Base-by-base conservation (phyloP, 2,329 filamentous ascomycete genomes). In the Monascus ruber region DNA sequence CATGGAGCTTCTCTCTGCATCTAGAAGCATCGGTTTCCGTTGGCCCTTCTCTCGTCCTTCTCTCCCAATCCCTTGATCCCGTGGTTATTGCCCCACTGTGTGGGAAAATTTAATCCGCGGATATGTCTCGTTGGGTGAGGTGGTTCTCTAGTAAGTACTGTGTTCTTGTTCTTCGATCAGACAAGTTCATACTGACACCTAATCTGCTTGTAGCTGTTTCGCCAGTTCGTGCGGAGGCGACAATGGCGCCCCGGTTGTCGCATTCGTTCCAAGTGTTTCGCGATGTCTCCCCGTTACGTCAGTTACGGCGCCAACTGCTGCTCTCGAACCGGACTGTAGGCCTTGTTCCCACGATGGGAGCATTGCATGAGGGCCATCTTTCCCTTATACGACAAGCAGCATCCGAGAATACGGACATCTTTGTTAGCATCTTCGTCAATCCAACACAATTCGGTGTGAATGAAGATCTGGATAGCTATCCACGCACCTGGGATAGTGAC, bases 291-390 rank as follows among this genome's bases (percentile, higher is more conserved):
- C 70, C 77, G 7, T 69, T 94, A 37, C 83, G 85, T 31, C 63
- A 72, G 51, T 83, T 81, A 70, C 79, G 86, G 29, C 72, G 69
- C 24, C 73, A 78, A 32, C 77, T 87, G 43, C 65, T 78, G 29
- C 64, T 78, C 43, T 72, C 79, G 53, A 75, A 81, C 51, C 77
- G 81, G 41, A 80, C 79, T 34, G 79, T 98, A 42, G 86, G 83
- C 42, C 77, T 98, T 26, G 87, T 98, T 29, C 91, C 91, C 1
- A 98, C 91, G 27, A 96, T 98, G 91, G 91, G 91, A 46, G 91
- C 91, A 36, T 74, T 98, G n/a, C 91, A 98, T 63, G 76, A 79
- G 40, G 91, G 91, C 32, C 91, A 98, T 64, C 65, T 94, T 37
- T 83, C 84, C 3, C 74, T 98, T 24, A 83, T 94, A 53, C 83